Base-by-base conservation (phyloP, 164 flowering plant genomes). In the Magnolia changhungtana region DNA sequence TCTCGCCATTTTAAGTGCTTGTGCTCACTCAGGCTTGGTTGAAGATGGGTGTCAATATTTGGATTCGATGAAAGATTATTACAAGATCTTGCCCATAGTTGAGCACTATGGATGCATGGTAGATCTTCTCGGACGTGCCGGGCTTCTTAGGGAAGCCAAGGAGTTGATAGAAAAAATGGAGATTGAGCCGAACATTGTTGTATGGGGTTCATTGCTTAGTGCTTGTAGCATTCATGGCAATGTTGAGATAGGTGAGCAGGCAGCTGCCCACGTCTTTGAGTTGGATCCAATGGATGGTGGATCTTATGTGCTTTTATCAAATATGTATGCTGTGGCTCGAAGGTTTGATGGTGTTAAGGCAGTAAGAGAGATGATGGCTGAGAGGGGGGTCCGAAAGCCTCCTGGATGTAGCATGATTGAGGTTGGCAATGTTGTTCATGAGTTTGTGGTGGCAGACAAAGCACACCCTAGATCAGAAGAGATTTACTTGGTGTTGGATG, bases 371-470 rank as follows among this genome's bases (percentile, higher is more conserved):
- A 51, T 27, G 20, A 76, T 78, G 79, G 78, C 75, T 31, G 80
- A 67, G 52, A 78, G 79, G 55, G 78, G 81, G 13, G 71, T 75
- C 19, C 67, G 20, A 55, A 81, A 81, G 74, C 71, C 3, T 37
- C 83, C 80, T 7, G 83, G 83, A 8, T 75, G 83, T 70, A 81
- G 83, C 61, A 71, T 66, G 45, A 81, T 81, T 72, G 80, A 78
- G 61, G 67, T 81, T 64, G 63, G 78, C 16, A 78, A 78, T 23
- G 69, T 21, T 19, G 69, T 59, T 67, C 83, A 78, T 78, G 80
- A 81, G 55, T 81, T 81, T 27, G 49, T 77, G 66, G 83, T 74
- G 55, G 78, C 78, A 8, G 78, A 81, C 75, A 55, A 37, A 67
- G 37, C 71, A 2, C 80, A 81, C 51, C 73, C 83, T 16, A 72